These are phyloP conservation scores for Sclerotinia minor DNA, from an alignment of 2,329 filamentous ascomycete species.

Conservation along the genomic window DNA sequence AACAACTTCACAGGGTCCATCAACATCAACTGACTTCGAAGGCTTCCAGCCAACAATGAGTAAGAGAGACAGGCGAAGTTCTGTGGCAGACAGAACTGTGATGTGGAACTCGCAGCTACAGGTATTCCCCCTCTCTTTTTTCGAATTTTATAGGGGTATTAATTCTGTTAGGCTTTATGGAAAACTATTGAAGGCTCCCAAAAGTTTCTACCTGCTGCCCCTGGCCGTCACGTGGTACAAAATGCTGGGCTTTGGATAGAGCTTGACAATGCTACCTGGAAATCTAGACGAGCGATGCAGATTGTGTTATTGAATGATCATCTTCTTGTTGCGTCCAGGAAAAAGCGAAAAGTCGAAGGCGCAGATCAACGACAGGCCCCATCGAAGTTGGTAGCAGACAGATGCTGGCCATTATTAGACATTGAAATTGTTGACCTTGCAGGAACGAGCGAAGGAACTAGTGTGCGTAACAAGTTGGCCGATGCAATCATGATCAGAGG, in stretches of 20 bases:
- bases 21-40: slow-evolving; percentile 49
- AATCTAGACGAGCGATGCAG: slow-evolving; percentile 83
- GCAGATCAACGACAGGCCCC: slow-evolving; percentile 51
- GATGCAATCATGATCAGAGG: slow-evolving; percentile 88
- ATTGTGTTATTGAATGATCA: slow-evolving; percentile 95
- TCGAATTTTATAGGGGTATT: slow-evolving; percentile 13
- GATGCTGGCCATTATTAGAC: slow-evolving; percentile 91
- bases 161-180: slow-evolving; percentile 67
- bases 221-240: slow-evolving; percentile 90
- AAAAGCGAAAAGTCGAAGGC: slow-evolving; percentile 84
- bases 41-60: slow-evolving; percentile 57
- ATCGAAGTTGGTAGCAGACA: slow-evolving; percentile 84
- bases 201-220: slow-evolving; percentile 88
- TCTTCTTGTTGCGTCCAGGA: slow-evolving; percentile 83
- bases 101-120: slow-evolving; percentile 69
- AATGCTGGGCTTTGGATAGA: slow-evolving; percentile 95
- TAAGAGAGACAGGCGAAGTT: slow-evolving; percentile 82
- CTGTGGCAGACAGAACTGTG: slow-evolving; percentile 69
- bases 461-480: slow-evolving; percentile 62
- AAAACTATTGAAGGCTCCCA: slow-evolving; percentile 98
- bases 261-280: slow-evolving; percentile 96
- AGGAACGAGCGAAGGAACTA: slow-evolving; percentile 59
- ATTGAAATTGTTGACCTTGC: slow-evolving; percentile 91
- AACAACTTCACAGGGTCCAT: slow-evolving; percentile 54
- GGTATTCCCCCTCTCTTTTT: slow-evolving; percentile 26